Evolutionary conservation across 192 early-diverging fungal genomes (phyloP), one percentile per base, ranked within the genome.

Genomic region (Backusella australiensis): DNA sequence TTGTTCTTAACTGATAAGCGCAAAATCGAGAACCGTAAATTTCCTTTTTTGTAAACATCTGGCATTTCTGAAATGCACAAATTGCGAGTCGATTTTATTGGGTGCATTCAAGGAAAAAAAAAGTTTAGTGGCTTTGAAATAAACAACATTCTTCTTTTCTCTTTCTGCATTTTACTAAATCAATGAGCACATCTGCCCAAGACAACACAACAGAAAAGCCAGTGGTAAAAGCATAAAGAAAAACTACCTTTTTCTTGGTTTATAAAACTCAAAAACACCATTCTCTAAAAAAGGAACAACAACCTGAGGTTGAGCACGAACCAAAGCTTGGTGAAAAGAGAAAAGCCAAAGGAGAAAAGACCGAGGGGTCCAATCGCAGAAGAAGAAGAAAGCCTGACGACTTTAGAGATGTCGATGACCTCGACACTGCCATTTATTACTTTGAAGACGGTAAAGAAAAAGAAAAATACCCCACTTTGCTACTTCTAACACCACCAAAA

Each of bases 361-460:
- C 6, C n/a, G 67, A 36, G 0, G 49, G 29, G 34, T 17, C 26
- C 26, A 63, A 29, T 63, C 70, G 70, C 29, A 72, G 63, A 15
- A 66, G 74, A 67, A 39, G 74, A 49, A 65, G 74, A 44, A 78
- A 74, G 42, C 19, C 71, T 6, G 72, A 34, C 44, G 80, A 81
- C 34, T 78, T 81, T 53, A 71, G 72, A 44, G 53, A 66, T 17
- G 74, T 70, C 8, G 82, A 85, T 12, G 87, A 88, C 67, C 76
- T 87, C 19, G 75, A 80, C 38, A 75, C 81, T 46, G 88, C 81
- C 32, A 72, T 87, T 9, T 90, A 89, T 71, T 87, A 84, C 34
- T 87, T 89, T 84, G 89, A 91, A 49, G 79, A 91, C 68, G 90
- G 90, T 82, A 82, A 77, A 17, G 12, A 35, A 11, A 56, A 38